Evolutionary conservation across 202 grass and related monocot species (phyloP), one percentile per base, ranked within the genome.

Genomic region (Panicum virgatum): DNA sequence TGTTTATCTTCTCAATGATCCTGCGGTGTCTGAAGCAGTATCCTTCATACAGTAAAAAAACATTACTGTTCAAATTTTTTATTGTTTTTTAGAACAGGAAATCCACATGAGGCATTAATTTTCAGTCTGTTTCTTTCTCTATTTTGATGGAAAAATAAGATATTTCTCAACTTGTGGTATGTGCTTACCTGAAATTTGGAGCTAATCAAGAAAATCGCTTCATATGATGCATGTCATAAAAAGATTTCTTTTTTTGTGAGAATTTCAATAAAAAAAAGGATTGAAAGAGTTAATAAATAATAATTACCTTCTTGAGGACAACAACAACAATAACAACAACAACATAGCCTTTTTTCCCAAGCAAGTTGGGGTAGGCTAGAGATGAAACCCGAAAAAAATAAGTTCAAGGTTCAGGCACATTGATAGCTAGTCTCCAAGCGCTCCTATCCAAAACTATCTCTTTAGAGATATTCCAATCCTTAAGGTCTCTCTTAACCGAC

Each of bases 1-100:
- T 62, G 92, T 98, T 71, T 98, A 96, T 92, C 90, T 98, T 85
- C 92, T 98, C 74, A 93, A 93, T 70, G 96, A 93, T 71, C 92
- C 96, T 2, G 74, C 87, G 29, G 85, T 88, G 83, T 89, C 61
- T 81, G 74, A 98, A 92, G 92, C 87, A 81, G 96, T 98, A 93
- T 93, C 90, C 90, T 89, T 76, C 22, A 78, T 26, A 62, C 43
- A 80, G 9, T 54, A 29, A 66, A 39, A 48, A 16, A 29, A n/a
- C n/a, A 23, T 30, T 50, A 50, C 9, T 26, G 3, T 52, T 13
- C 27, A 32, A 52, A 27, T 9, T 13, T 30, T 71, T 48, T 50
- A 12, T 10, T 34, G 1, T n/a, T 2, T 43, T 8, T 63, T 73
- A 62, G 37, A 30, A 26, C 42, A 73, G 19, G 12, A 77, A 48